These are phyloP conservation scores for Thecaphora thlaspeos DNA, from an alignment of 1,284 basidiomycete species.

Conservation along the genomic window DNA sequence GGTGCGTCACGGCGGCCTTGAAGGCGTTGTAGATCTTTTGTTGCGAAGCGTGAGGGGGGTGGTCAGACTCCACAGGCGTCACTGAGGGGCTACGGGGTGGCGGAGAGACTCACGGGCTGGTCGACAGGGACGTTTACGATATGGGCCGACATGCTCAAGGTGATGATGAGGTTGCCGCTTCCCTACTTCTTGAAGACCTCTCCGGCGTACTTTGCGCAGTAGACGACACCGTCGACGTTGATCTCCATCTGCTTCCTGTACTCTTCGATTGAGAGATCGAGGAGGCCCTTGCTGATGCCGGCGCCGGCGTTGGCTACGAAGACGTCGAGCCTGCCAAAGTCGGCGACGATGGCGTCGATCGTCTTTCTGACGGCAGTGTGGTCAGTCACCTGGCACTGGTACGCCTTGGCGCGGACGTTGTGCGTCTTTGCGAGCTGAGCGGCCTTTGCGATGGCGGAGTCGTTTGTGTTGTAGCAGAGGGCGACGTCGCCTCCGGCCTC, in stretches of 20 bases:
- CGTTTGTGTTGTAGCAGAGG: conserved; percentile 52
- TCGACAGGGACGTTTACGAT: conserved; percentile 49
- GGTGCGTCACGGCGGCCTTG: conserved; percentile 48
- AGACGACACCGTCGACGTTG: conserved; percentile 45
- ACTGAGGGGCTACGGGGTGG: no score
- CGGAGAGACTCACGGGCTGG: conserved; percentile 17
- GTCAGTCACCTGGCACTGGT: conserved; percentile 44
- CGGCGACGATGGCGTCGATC: conserved; percentile 31
- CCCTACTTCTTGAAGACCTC: conserved; percentile 55
- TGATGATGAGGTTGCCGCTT: conserved; percentile 50
- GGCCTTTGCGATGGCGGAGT: conserved; percentile 39
- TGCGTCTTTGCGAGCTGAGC: conserved; percentile 44
- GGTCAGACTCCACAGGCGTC: no score
- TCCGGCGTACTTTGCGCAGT: conserved; percentile 46
- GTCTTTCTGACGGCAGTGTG: conserved; percentile 23
- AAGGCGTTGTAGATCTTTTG: conserved; percentile 34
- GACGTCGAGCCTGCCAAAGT: conserved; percentile 44
- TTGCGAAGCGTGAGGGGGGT: no score
- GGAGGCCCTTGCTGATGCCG: conserved; percentile 23
- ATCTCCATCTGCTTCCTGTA: conserved; percentile 45
- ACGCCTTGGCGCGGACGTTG: conserved; percentile 44
- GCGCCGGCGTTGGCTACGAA: conserved; percentile 42
- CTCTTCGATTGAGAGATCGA: conserved; percentile 43
- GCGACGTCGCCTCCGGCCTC: conserved; percentile 55
- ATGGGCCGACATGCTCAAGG: conserved; percentile 42